These are phyloP conservation scores for Amphichorda felina DNA, from an alignment of 2,329 filamentous ascomycete species.

Conservation along the genomic window DNA sequence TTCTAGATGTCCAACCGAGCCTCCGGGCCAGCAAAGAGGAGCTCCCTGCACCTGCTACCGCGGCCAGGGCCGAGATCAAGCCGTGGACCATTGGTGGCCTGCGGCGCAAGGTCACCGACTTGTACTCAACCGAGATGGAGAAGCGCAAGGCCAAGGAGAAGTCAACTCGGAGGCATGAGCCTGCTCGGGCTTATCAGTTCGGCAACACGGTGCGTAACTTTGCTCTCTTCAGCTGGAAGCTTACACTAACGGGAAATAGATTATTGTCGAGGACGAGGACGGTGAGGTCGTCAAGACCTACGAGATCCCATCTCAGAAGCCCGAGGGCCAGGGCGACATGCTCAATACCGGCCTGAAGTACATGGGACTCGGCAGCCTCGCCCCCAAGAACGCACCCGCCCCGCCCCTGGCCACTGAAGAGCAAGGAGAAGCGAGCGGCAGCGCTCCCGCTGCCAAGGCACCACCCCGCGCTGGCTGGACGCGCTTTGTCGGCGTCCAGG, in stretches of 20 bases:
- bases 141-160: slow-evolving; percentile 46
- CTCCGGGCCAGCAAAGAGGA: slow-evolving; percentile 6
- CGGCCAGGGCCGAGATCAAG: slow-evolving; percentile 4
- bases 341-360: slow-evolving; percentile 37
- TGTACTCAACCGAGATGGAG: slow-evolving; percentile 47
- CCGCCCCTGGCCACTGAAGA: slow-evolving; percentile 13
- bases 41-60: slow-evolving; percentile 9
- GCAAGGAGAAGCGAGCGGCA: slow-evolving; percentile 10
- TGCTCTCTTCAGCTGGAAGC: background rate
- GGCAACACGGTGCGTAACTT: slow-evolving; percentile 55
- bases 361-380: slow-evolving; percentile 38
- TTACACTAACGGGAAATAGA: slow-evolving; percentile 26
- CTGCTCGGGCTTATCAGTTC: slow-evolving; percentile 75
- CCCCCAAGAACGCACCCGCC: slow-evolving; percentile 18
- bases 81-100: slow-evolving; percentile 25
- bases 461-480: slow-evolving; percentile 29
- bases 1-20: slow-evolving; percentile 50
- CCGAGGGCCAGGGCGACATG: slow-evolving; percentile 22
- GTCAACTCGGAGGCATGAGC: slow-evolving; percentile 34
- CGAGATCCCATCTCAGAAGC: slow-evolving; percentile 51
- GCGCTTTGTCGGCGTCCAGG: slow-evolving; percentile 29
- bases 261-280: slow-evolving; percentile 80
- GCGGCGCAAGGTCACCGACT: slow-evolving; percentile 36
- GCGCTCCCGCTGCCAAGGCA: slow-evolving; percentile 12
- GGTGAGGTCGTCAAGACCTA: slow-evolving; percentile 81